A percentile compares a stretch with the other conserved stretches of the same genome.
Evolutionary conservation across 2,329 filamentous ascomycete genomes (phyloP).

Genomic region (Cyanodermella asteris): DNA sequence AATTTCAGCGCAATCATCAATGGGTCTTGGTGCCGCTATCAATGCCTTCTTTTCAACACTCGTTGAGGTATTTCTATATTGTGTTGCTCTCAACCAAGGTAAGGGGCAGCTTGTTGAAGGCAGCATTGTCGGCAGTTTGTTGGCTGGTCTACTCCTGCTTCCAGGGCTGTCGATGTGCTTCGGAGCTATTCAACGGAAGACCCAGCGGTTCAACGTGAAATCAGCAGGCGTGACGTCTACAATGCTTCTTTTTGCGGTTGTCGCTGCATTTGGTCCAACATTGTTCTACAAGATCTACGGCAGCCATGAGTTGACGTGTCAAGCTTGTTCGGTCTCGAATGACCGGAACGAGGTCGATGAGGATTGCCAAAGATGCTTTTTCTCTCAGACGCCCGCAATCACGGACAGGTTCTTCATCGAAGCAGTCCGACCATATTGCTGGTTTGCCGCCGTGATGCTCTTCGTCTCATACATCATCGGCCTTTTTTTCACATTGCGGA

Average conservation of each 20-base stretch:
- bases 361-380: slow-evolving; percentile 86
- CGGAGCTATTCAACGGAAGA: slow-evolving; percentile 91
- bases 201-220: slow-evolving; percentile 89
- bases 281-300: slow-evolving; percentile 98
- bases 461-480: slow-evolving; percentile 90
- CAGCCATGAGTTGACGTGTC: slow-evolving; percentile 83
- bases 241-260: slow-evolving; percentile 90
- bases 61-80: slow-evolving; percentile 95
- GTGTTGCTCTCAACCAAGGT: slow-evolving; percentile 75
- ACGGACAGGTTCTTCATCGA: slow-evolving; percentile 76
- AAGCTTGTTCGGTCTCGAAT: slow-evolving; percentile 36
- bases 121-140: slow-evolving; percentile 93
- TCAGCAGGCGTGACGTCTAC: slow-evolving; percentile 94
- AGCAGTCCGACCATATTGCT: slow-evolving; percentile 84
- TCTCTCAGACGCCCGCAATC: slow-evolving; percentile 65
- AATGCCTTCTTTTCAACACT: slow-evolving; percentile 97
- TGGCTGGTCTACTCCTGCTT: slow-evolving; percentile 84
- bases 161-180: slow-evolving; percentile 97
- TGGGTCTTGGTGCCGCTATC: slow-evolving; percentile 90
- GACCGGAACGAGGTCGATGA: slow-evolving; percentile 24
- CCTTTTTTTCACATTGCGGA: slow-evolving; percentile 83
- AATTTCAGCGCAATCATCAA: slow-evolving; percentile 94
- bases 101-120: slow-evolving; percentile 88
- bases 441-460: slow-evolving; percentile 61
- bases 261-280: slow-evolving; percentile 85